Percentiles rank a stretch among this genome's conserved stretches.
These are phyloP conservation scores for Dovyalis caffra DNA, from an alignment of 345 rosid species.

Conservation along the genomic window DNA sequence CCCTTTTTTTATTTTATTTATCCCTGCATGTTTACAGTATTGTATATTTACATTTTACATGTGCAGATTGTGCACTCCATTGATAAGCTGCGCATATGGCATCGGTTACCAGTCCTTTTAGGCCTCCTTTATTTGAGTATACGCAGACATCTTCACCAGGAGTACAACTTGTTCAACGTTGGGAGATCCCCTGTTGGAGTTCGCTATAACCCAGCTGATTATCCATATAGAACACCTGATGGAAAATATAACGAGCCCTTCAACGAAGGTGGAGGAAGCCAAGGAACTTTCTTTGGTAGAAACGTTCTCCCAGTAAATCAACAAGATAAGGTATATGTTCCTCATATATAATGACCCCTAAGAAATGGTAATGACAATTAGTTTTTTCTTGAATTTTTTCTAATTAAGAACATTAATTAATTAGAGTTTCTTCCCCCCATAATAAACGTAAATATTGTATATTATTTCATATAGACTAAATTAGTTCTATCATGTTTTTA, in stretches of 20 bases:
- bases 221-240: slow-evolving; percentile 48
- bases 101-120: slow-evolving; percentile 48
- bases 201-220: slow-evolving; percentile 47
- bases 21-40: too few relatives aligned
- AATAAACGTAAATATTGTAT: too few relatives aligned
- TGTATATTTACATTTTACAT: not conserved
- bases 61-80: slow-evolving; percentile 47
- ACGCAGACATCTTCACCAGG: slow-evolving; percentile 56
- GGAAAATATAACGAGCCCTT: slow-evolving; percentile 51
- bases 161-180: slow-evolving; percentile 52
- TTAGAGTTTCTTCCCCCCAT: too few relatives aligned
- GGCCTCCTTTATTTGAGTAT: slow-evolving; percentile 42
- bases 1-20: not conserved
- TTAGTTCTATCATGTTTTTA: too few relatives aligned
- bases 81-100: slow-evolving; percentile 51
- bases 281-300: slow-evolving; percentile 53
- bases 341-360: too few relatives aligned
- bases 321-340: not conserved
- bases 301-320: slow-evolving; percentile 37
- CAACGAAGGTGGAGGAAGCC: slow-evolving; percentile 48
- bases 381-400: too few relatives aligned
- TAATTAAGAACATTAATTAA: too few relatives aligned
- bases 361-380: too few relatives aligned
- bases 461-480: too few relatives aligned
- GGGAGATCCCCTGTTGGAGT: slow-evolving; percentile 44